Conservation (phyloP, 2,329 filamentous ascomycete species). For the Raffaelea deltoideospora region DNA sequence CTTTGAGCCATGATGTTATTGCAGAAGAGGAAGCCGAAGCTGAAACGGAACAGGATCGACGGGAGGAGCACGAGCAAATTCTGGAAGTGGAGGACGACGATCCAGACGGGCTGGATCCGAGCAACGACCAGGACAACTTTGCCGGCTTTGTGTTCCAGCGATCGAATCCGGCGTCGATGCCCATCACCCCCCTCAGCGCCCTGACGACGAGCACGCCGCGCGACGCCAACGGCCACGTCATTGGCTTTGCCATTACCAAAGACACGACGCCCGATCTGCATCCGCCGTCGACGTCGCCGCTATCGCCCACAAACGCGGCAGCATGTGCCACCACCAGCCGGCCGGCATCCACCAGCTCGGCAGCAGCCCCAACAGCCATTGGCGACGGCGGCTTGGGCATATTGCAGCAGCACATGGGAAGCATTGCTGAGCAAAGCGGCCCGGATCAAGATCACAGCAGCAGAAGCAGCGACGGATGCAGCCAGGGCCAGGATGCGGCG, state of each 20-base stretch:
- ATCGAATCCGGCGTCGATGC: constrained; percentile 33
- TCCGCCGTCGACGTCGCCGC: constrained; percentile 8
- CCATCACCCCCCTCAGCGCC: constrained; percentile 33
- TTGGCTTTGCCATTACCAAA: constrained; percentile 40
- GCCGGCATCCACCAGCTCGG: too few species aligned
- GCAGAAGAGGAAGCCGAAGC: too few species aligned
- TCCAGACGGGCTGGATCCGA: constrained; percentile 25
- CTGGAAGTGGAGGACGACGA: constrained; percentile 12
- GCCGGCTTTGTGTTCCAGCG: constrained; percentile 43
- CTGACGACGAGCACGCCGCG: constrained; percentile 36
- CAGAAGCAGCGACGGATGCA: too few species aligned
- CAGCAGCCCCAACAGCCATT: too few species aligned
- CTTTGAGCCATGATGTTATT: too few species aligned
- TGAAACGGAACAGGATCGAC: too few species aligned
- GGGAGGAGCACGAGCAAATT: too few species aligned
- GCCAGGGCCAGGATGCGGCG: too few species aligned
- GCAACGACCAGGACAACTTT: constrained; percentile 46
- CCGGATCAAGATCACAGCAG: too few species aligned
- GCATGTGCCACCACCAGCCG: not conserved
- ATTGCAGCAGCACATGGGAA: too few species aligned
- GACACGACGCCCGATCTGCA: constrained; percentile 22
- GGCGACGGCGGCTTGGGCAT: too few species aligned
- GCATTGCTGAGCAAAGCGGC: too few species aligned
- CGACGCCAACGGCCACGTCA: constrained; percentile 36
- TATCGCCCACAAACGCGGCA: not conserved